phyloP scores from a whole-genome alignment of 495 filamentous ascomycete species.

The Lepidopterella palustris region DNA sequence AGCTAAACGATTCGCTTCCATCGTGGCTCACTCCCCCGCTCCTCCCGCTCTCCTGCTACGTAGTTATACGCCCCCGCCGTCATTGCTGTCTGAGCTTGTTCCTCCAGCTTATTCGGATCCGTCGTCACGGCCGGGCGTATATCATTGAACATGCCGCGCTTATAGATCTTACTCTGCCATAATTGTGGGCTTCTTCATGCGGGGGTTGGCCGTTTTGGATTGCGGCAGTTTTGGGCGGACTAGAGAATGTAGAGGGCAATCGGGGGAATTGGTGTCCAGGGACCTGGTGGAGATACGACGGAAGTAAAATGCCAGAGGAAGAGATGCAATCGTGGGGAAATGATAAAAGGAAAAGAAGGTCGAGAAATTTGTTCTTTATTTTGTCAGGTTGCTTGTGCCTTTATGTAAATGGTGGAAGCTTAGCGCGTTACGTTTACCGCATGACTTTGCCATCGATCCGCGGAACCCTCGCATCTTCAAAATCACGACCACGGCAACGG shows the following conservation, averaged over 20 bases:
- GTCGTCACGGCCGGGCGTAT: background rate
- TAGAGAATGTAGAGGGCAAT: background rate
- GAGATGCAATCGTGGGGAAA: background rate
- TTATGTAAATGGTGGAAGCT: background rate
- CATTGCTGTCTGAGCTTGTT: background rate
- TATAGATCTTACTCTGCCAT: background rate
- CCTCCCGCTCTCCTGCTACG: constrained; percentile 34
- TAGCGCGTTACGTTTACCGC: background rate
- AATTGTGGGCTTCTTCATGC: background rate
- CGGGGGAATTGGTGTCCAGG: background rate
- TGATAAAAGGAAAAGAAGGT: background rate
- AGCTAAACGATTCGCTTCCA: background rate
- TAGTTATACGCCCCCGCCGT: constrained; percentile 32
- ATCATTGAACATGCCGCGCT: background rate
- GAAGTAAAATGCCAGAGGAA: no score
- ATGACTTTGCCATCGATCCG: background rate
- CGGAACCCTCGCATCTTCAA: no score
- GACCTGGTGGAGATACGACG: no score
- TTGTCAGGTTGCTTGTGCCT: background rate
- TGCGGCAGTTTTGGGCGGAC: background rate
- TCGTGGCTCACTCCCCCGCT: constrained; percentile 2
- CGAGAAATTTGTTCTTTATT: background rate
- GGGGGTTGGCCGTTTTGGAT: background rate
- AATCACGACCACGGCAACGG: no score
- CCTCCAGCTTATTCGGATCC: background rate